A percentile compares a stretch with the other conserved stretches of the same genome.
These are phyloP conservation scores for Neonectria ditissima DNA, from an alignment of 2,329 filamentous ascomycete species.

Conservation along the genomic window DNA sequence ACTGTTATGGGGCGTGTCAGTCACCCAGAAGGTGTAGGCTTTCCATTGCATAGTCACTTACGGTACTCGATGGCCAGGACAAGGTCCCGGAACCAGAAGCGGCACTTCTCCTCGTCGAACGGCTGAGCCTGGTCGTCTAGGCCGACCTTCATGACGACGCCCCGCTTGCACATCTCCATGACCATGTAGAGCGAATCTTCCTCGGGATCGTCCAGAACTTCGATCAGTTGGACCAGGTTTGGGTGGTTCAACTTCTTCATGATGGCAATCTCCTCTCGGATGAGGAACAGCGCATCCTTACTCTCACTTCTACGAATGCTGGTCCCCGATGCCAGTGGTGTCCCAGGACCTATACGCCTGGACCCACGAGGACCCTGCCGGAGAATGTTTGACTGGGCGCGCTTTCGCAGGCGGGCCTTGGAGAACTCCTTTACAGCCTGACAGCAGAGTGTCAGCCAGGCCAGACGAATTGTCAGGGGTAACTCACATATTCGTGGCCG, in stretches of 20 bases:
- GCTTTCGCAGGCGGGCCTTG: conserved; percentile 88
- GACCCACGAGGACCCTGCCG: conserved; percentile 59
- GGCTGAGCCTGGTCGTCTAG: conserved; percentile 85
- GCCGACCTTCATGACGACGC: conserved; percentile 95
- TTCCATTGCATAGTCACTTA: conserved; percentile 56
- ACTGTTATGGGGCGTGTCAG: conserved; percentile 61
- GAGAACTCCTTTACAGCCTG: conserved; percentile 98
- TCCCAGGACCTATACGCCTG: conserved; percentile 45
- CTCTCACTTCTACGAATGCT: conserved; percentile 65
- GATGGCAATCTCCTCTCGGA: conserved; percentile 96
- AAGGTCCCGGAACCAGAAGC: conserved; percentile 94
- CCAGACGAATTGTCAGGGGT: neutral
- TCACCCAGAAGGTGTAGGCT: conserved; percentile 2
- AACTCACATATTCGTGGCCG: conserved; percentile 89
- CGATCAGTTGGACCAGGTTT: conserved; percentile 92
- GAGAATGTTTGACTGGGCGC: conserved; percentile 89
- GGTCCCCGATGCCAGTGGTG: conserved; percentile 39
- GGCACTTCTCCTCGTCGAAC: conserved; percentile 83
- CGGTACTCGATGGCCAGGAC: conserved; percentile 94
- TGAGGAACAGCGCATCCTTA: conserved; percentile 80
- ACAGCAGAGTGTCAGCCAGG: conserved; percentile 30
- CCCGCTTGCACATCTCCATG: conserved; percentile 98
- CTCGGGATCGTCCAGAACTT: conserved; percentile 94
- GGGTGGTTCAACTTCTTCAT: conserved; percentile 99
- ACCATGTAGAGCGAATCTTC: conserved; percentile 99